These are phyloP conservation scores for Lichtheimia ornata DNA, from an alignment of 371 early-diverging fungal genomes.

Conservation along the genomic window DNA sequence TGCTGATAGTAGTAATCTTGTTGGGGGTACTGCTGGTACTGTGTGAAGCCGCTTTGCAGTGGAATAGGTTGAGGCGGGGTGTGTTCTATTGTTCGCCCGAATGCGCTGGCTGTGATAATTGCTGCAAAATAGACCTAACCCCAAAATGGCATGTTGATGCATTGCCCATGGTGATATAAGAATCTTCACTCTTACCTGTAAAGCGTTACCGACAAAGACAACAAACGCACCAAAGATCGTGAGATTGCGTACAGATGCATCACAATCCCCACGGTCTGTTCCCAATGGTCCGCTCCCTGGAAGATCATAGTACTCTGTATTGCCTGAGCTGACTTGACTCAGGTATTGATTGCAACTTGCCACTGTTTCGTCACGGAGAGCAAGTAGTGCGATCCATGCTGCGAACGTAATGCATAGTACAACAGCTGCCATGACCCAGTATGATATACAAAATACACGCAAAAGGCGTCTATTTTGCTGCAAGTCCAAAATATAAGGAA, in stretches of 20 bases:
- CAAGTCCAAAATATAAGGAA: not conserved
- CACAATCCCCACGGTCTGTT: conserved; percentile 2
- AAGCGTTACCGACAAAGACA: conserved; percentile 11
- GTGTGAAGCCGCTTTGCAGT: not conserved
- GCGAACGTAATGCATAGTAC: conserved; percentile 8
- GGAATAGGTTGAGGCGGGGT: too few relatives aligned
- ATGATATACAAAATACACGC: not conserved
- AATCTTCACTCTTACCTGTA: conserved; percentile 3
- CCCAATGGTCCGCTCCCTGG: conserved; percentile 4
- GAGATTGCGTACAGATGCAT: conserved; percentile 1
- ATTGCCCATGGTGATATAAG: not conserved
- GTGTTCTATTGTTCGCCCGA: not conserved
- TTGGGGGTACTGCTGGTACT: not conserved
- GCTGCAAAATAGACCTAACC: conserved; percentile 1
- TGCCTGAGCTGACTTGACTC: not conserved
- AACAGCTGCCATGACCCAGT: not conserved
- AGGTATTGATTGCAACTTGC: conserved; percentile 2
- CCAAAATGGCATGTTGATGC: not conserved
- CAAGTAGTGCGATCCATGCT: conserved; percentile 3
- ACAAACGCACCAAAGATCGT: conserved; percentile 1
- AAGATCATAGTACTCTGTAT: not conserved
- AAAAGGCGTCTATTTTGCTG: not conserved
- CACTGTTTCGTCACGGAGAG: not conserved
- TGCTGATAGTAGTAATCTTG: not conserved
- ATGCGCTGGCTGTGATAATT: not conserved